Percentiles rank a stretch among this genome's conserved stretches.
These are phyloP conservation scores for Salvia sclarea DNA, from an alignment of 305 asterid genomes.

Conservation along the genomic window DNA sequence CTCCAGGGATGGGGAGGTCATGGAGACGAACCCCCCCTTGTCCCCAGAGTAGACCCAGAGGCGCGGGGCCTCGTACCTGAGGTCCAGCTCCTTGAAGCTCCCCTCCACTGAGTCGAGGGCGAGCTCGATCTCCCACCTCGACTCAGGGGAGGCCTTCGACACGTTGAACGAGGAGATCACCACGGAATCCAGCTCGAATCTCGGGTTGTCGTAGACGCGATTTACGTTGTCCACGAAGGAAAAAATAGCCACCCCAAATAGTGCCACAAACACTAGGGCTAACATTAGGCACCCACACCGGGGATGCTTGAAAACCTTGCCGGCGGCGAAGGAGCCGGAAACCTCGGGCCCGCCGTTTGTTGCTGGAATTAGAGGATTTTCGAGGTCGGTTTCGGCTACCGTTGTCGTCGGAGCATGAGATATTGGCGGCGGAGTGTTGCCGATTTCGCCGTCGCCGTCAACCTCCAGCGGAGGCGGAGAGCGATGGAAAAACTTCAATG, in stretches of 20 bases:
- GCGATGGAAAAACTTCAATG: no score
- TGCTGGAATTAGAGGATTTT: no score
- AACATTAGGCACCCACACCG: background rate
- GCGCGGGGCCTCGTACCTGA: constrained; percentile 11
- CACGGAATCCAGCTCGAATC: background rate
- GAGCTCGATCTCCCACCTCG: background rate
- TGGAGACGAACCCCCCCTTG: background rate
- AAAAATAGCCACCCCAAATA: background rate
- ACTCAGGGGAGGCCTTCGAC: background rate
- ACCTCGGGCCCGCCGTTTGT: no score
- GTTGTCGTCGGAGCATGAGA: background rate
- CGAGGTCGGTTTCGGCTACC: background rate
- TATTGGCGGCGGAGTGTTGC: background rate
- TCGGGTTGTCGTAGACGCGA: background rate
- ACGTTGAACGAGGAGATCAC: constrained; percentile 1
- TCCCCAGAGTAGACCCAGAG: background rate
- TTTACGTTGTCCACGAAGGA: background rate
- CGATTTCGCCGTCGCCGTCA: no score
- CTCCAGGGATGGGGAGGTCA: background rate
- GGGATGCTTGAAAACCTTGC: background rate
- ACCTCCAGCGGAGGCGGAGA: no score
- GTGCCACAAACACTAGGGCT: background rate
- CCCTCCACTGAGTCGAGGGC: background rate
- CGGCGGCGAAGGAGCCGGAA: background rate
- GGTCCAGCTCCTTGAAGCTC: background rate